phyloP scores from a whole-genome alignment of 2,329 filamentous ascomycete genomes.

The Seiridium cupressi region DNA sequence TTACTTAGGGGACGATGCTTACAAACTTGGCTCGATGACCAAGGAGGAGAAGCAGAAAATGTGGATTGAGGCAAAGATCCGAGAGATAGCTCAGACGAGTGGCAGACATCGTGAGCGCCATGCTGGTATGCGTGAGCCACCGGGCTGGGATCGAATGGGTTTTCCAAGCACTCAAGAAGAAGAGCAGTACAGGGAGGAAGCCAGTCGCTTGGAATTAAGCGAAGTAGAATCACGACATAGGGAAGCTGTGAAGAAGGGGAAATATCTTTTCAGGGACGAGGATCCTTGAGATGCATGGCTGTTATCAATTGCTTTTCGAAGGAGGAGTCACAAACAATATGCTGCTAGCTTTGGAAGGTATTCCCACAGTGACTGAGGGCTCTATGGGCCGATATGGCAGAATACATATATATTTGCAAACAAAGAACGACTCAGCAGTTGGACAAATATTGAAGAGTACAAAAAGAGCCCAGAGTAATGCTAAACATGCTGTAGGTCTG shows the following conservation, averaged over 20 bases:
- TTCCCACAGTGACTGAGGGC: no score
- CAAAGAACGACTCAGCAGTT: no score
- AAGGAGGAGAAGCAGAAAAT: conserved; percentile 61
- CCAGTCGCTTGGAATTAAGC: conserved; percentile 59
- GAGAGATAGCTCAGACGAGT: conserved; percentile 69
- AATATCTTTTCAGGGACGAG: conserved; percentile 83
- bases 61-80: conserved; percentile 73
- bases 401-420: no score
- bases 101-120: conserved; percentile 78
- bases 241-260: conserved; percentile 78
- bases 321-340: no score
- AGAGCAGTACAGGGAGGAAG: conserved; percentile 62
- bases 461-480: background rate
- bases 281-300: conserved; percentile 26
- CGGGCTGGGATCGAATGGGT: conserved; percentile 87
- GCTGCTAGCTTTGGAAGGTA: no score
- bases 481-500: background rate
- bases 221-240: conserved; percentile 71
- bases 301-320: no score
- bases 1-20: conserved; percentile 57
- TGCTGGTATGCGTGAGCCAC: conserved; percentile 69
- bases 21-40: conserved; percentile 57
- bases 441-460: background rate
- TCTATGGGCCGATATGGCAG: no score
- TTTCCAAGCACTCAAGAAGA: conserved; percentile 87